Evolutionary conservation across 148 eudicot species (phyloP).

Genomic region (Limonium bicolor): DNA sequence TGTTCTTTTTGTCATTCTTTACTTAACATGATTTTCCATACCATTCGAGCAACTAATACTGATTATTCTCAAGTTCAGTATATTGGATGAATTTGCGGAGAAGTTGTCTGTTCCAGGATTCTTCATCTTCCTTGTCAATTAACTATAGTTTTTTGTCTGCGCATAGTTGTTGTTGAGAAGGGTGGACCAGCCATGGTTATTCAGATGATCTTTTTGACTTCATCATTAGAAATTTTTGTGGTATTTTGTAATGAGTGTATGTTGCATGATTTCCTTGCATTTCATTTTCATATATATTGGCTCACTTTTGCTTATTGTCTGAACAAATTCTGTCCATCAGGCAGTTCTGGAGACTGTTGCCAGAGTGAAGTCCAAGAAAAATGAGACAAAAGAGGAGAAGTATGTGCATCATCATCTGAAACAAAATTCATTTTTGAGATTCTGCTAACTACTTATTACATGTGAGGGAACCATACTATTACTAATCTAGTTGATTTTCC

Average conservation of each 20-base stretch:
- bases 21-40: too few species aligned
- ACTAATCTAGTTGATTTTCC: conserved; percentile 5
- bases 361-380: conserved; percentile 90
- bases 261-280: not conserved
- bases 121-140: too few species aligned
- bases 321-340: conserved; percentile 25
- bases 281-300: not conserved
- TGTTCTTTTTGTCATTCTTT: too few species aligned
- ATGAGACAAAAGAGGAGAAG: conserved; percentile 96
- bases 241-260: not conserved
- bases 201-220: too few species aligned
- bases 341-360: conserved; percentile 98
- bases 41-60: too few species aligned
- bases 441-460: not conserved
- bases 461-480: too few species aligned
- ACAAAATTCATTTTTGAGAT: not conserved
- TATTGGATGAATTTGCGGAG: too few species aligned
- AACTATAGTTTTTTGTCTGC: too few species aligned
- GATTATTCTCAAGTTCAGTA: too few species aligned
- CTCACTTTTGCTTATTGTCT: not conserved
- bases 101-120: too few species aligned
- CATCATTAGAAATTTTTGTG: not conserved
- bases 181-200: too few species aligned
- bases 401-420: conserved; percentile 27
- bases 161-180: too few species aligned